These are phyloP conservation scores for Salvia splendens DNA, from an alignment of 257 asterid species.

Conservation along the genomic window DNA sequence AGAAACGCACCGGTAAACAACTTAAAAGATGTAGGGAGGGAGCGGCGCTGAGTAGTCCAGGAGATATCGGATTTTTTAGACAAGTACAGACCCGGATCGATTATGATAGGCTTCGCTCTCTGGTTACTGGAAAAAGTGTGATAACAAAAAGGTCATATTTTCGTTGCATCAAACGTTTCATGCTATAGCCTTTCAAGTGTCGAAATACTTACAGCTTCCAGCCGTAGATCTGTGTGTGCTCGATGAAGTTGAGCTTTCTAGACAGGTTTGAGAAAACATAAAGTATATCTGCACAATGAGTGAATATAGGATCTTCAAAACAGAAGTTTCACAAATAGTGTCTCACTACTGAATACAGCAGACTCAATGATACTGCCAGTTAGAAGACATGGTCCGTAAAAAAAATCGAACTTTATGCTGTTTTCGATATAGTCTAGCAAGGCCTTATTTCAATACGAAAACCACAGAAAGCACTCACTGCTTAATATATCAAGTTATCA, in stretches of 20 bases:
- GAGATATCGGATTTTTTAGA: slow-evolving; percentile 87
- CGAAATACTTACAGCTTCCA: slow-evolving; percentile 84
- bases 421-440: slow-evolving; percentile 2
- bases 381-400: background rate
- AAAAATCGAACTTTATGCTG: background rate
- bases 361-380: no score
- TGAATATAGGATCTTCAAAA: background rate
- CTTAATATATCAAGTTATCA: background rate
- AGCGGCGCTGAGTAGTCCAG: slow-evolving; percentile 86
- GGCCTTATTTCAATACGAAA: background rate
- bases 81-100: slow-evolving; percentile 95
- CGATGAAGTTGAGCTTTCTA: slow-evolving; percentile 84
- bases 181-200: background rate
- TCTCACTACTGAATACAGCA: no score
- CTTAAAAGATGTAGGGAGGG: slow-evolving; percentile 84
- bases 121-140: slow-evolving; percentile 64
- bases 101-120: slow-evolving; percentile 88
- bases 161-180: background rate
- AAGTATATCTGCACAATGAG: slow-evolving; percentile 78
- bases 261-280: slow-evolving; percentile 78
- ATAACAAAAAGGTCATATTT: slow-evolving; percentile 12
- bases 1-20: slow-evolving; percentile 75
- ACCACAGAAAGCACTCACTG: background rate
- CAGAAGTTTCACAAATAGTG: background rate
- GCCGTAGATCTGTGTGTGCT: slow-evolving; percentile 80